These are phyloP conservation scores for Gymnopus androsaceus DNA, from an alignment of 1,284 basidiomycete genomes.

Conservation along the genomic window DNA sequence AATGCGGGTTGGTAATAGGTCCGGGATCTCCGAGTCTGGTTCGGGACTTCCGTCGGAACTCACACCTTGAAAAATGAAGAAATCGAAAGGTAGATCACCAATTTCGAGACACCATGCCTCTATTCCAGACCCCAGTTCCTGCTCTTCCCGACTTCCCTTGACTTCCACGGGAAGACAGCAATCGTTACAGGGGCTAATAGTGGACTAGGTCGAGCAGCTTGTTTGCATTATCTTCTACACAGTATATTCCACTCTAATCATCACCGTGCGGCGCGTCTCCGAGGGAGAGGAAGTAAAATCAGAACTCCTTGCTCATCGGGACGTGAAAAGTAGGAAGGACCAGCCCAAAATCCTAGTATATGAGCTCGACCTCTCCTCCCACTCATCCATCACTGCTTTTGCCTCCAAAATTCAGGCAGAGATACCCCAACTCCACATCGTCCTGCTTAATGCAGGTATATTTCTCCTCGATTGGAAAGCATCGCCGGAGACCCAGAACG, in stretches of 20 bases:
- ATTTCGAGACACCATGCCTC: no score
- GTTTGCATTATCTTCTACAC: conserved; percentile 19
- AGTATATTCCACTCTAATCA: conserved; percentile 20
- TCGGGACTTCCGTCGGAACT: no score
- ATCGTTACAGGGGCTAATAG: conserved; percentile 22
- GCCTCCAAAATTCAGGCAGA: no score
- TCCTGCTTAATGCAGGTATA: no score
- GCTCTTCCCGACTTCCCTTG: conserved; percentile 17
- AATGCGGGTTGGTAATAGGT: no score
- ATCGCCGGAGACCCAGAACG: no score
- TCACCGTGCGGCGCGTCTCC: conserved; percentile 18
- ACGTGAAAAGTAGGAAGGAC: conserved; percentile 9
- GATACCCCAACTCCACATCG: no score
- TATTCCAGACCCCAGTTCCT: conserved; percentile 17
- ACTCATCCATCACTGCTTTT: conserved; percentile 20
- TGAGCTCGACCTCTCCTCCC: conserved; percentile 20
- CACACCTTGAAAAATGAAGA: no score
- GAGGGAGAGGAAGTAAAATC: conserved; percentile 17
- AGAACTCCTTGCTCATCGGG: conserved; percentile 19
- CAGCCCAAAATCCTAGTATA: conserved; percentile 19
- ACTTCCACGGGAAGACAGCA: conserved; percentile 19
- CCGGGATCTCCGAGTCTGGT: not conserved
- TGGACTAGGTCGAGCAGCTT: conserved; percentile 19
- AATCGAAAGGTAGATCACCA: no score
- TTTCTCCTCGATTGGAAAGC: no score